phyloP scores from a whole-genome alignment of 2,329 filamentous ascomycete species.

The Monilinia vaccinii-corymbosi region DNA sequence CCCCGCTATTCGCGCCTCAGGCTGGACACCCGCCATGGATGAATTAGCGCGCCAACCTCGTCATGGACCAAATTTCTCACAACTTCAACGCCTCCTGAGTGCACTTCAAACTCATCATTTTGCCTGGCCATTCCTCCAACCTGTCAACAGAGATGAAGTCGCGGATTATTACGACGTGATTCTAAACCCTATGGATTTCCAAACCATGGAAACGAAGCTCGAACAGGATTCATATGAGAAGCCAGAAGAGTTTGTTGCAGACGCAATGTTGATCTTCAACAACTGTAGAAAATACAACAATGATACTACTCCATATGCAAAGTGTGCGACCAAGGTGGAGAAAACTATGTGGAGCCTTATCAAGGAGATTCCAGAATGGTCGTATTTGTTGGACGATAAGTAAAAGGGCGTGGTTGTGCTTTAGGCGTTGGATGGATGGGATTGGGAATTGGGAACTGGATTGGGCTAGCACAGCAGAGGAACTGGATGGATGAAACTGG shows the following conservation, averaged over 20 bases:
- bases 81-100: conserved; percentile 84
- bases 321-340: conserved; percentile 85
- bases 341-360: conserved; percentile 96
- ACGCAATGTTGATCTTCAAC: conserved; percentile 82
- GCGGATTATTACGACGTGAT: conserved; percentile 99
- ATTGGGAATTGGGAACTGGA: not conserved
- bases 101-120: conserved; percentile 90
- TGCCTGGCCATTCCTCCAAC: conserved; percentile 89
- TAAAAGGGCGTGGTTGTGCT: not conserved
- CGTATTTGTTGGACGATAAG: conserved; percentile 33
- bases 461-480: not conserved
- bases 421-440: not conserved
- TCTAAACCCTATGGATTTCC: conserved; percentile 93
- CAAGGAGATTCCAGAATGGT: conserved; percentile 89
- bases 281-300: conserved; percentile 97
- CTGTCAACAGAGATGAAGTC: conserved; percentile 92
- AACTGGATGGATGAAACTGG: not conserved
- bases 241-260: conserved; percentile 85
- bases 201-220: conserved; percentile 91
- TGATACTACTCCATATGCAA: conserved; percentile 88
- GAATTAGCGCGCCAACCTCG: conserved; percentile 89
- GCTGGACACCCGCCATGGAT: conserved; percentile 98
- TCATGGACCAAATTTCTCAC: conserved; percentile 93
- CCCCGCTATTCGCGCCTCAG: conserved; percentile 79
- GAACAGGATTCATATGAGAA: conserved; percentile 87